Evolutionary conservation across 768 basidiomycete genomes (phyloP).

Genomic region (Boletus vermiculosoides): DNA sequence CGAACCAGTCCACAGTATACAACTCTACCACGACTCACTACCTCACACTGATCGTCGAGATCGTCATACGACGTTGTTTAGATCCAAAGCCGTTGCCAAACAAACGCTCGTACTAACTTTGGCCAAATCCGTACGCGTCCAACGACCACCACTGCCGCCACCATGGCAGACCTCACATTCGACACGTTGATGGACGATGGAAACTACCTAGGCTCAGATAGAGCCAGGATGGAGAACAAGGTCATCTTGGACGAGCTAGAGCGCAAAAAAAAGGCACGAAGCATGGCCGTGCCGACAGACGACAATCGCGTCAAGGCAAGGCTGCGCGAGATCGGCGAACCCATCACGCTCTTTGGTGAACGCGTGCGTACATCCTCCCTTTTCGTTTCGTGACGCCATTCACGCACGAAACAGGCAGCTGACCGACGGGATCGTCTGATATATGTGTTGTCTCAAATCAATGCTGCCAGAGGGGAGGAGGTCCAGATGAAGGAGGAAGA

Average conservation of each 20-base stretch:
- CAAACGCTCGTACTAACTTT: conserved; percentile 23
- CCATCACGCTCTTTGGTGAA: conserved; percentile 97
- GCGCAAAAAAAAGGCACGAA: conserved; percentile 91
- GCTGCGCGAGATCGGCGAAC: conserved; percentile 91
- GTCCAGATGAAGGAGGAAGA: conserved; percentile 71
- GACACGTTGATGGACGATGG: conserved; percentile 80
- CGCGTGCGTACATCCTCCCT: conserved; percentile 59
- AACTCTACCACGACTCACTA: neutral
- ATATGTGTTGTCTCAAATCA: conserved; percentile 92
- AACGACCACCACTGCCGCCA: neutral
- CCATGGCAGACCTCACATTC: conserved; percentile 72
- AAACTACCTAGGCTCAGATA: conserved; percentile 68
- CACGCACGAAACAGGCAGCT: conserved; percentile 63
- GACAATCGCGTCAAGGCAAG: conserved; percentile 89
- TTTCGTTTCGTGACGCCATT: conserved; percentile 7
- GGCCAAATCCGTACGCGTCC: conserved; percentile 16
- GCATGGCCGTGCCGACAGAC: conserved; percentile 94
- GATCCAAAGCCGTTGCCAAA: conserved; percentile 34
- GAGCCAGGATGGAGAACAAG: conserved; percentile 77
- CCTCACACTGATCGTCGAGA: neutral
- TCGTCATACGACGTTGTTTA: conserved; percentile 26
- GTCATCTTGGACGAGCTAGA: conserved; percentile 95
- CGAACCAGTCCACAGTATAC: neutral
- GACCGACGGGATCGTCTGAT: conserved; percentile 95
- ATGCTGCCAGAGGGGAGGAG: conserved; percentile 82